Percentiles rank a stretch among this genome's conserved stretches.
phyloP scores from a whole-genome alignment of 345 rosid genomes.

The Salix dunnii region DNA sequence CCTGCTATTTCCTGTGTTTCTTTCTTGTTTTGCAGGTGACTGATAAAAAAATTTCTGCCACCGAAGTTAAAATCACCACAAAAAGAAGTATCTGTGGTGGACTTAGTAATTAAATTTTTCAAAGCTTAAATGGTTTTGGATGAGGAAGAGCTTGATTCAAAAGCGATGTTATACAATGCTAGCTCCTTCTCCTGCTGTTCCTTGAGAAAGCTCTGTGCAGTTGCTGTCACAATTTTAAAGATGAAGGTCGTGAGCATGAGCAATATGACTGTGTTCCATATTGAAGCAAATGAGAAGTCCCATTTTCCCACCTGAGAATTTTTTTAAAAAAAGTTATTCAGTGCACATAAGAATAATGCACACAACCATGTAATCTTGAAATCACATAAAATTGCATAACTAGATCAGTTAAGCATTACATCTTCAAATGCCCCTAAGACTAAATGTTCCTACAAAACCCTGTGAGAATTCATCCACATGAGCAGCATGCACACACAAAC shows the following conservation, averaged over 20 bases:
- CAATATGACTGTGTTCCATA: slow-evolving; percentile 92
- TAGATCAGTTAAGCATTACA: not conserved
- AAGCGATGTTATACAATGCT: not conserved
- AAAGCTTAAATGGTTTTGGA: not conserved
- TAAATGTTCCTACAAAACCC: not conserved
- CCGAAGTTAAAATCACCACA: not conserved
- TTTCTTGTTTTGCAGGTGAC: slow-evolving; percentile 2
- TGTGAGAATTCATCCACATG: not conserved
- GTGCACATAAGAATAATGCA: not conserved
- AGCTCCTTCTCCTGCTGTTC: slow-evolving; percentile 68
- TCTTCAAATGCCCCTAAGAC: not conserved
- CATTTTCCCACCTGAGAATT: slow-evolving; percentile 59
- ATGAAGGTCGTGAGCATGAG: slow-evolving; percentile 89
- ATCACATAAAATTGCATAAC: not conserved
- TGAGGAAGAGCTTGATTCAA: not conserved
- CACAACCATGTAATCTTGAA: not conserved
- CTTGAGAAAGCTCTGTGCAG: slow-evolving; percentile 71
- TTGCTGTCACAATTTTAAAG: slow-evolving; percentile 66
- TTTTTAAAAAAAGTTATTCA: not conserved
- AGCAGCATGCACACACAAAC: not conserved
- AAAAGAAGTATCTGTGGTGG: not conserved
- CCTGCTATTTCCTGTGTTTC: not conserved
- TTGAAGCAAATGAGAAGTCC: slow-evolving; percentile 70
- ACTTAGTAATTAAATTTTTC: not conserved
- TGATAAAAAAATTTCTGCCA: slow-evolving; percentile 12